Base-by-base conservation (phyloP, 306 rosid genomes). In the Vigna angularis region DNA sequence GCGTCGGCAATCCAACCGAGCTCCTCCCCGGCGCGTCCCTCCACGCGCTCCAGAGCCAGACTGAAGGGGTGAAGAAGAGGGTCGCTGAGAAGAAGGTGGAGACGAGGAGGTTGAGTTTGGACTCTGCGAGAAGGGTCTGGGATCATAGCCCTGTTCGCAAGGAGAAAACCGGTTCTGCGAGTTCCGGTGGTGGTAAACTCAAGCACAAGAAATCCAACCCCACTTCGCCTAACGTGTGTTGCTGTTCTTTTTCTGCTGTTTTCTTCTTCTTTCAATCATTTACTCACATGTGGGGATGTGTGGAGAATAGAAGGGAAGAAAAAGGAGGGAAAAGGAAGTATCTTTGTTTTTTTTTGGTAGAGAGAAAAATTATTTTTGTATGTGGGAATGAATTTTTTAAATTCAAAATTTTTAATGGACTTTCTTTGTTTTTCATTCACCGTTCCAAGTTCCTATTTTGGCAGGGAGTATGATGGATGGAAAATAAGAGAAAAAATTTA, bases 101-200 rank as follows among this genome's bases (percentile, higher is more conserved):
- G 50, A 30, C 68, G 84, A 85, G 93, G 61, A 88, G 97, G 80
- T 59, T 91, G 82, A 91, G 97, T 70, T 82, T 91, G 83, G 97
- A 89, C 83, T 91, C 94, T 6, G 55, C 90, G 1, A 87, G 90
- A 72, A 84, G 88, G 45, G 86, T 67, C 34, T 91, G 94, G 97
- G 89, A 85, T 59, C 85, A 83, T 17, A 66, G 69, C 5, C 24
- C 80, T n/a, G 7, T 47, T n/a, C 32, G 51, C 2, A 40, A 73
- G 1, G 44, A 73, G 1, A 70, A 81, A 9, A 0, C 48, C 45
- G 36, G 76, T 22, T 63, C 81, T 40, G 55, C 13, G 3, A 42
- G 47, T 42, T 9, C 47, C 47, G 13, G 47, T 42, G 13, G 47
- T 9, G 47, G 13, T 42, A 42, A 72, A 78, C 80, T 65, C 77